Base-by-base conservation (phyloP, 441 rosid genomes). In the Hura crepitans region DNA sequence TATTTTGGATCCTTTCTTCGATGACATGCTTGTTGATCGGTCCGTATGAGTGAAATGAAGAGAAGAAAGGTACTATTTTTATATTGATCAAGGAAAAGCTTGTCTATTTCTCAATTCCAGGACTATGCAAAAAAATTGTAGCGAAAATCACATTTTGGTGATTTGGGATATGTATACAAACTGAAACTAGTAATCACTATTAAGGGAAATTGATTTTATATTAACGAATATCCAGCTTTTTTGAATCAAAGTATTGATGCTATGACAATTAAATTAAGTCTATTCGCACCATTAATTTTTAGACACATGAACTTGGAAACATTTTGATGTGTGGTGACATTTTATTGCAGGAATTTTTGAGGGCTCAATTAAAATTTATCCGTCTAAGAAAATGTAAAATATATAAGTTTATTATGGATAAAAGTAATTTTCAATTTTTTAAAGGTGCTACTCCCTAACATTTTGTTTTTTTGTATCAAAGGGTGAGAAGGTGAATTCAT, bases 1-100 rank as follows among this genome's bases (percentile, higher is more conserved):
- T 28, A 75, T 88, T 66, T 82, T 69, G 46, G 91, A 96, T 78
- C 85, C 87, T 58, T 87, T 89, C 81, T 89, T 89, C 77, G 54
- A 76, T 35, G 89, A 86, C 64, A 78, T 88, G 83, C 51, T 87
- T 50, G 73, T 72, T 47, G 43, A 65, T 65, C 18, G 11, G 35
- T 0, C 37, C 61, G 28, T 56, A 27, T 61, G 79, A 80, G 43
- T 27, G 67, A 62, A 59, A 71, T 56, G 61, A 71, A 43, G 15
- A 49, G 23, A 45, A 62, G 7, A 18, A 23, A 45, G 63, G 55
- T 14, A 61, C 6, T 8, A 35, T 8, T 35, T 35, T 35, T 3
- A 35, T 35, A 37, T 23, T 23, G 37, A 8, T 1, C 1, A 17
- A 30, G 69, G 49, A 65, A 65, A 31, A 20, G 11, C 60, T 51